These are phyloP conservation scores for Naganishia sp. DNA, from an alignment of 1,284 basidiomycete genomes.

Conservation along the genomic window DNA sequence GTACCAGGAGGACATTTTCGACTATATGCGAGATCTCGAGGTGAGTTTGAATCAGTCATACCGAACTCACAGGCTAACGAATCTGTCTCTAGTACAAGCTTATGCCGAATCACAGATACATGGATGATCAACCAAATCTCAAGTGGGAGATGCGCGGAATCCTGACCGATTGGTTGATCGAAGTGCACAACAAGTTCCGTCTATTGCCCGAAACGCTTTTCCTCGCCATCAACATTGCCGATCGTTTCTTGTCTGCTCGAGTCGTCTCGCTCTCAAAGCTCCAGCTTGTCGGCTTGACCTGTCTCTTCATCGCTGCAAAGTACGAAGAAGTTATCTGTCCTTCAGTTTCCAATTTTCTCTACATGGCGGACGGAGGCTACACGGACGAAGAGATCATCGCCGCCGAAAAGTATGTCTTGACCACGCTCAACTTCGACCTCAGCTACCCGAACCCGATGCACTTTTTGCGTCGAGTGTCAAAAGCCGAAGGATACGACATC, in stretches of 20 bases:
- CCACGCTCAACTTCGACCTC: conserved; percentile 88
- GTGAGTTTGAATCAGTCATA: conserved; percentile 48
- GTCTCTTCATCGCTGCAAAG: conserved; percentile 91
- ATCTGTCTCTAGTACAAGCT: conserved; percentile 63
- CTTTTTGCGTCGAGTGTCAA: conserved; percentile 86
- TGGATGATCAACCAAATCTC: conserved; percentile 85
- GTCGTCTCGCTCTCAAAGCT: conserved; percentile 89
- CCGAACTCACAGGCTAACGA: conserved; percentile 1
- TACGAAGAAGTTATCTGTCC: conserved; percentile 96
- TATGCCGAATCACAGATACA: conserved; percentile 85
- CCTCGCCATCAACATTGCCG: conserved; percentile 91
- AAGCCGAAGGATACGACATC: conserved; percentile 93
- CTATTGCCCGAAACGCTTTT: conserved; percentile 95
- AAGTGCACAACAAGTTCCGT: conserved; percentile 91
- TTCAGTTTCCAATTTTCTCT: conserved; percentile 80
- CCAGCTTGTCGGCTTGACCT: conserved; percentile 91
- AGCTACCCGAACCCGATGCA: conserved; percentile 92
- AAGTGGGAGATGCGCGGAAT: conserved; percentile 94
- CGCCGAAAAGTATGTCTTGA: conserved; percentile 90
- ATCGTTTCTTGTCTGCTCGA: conserved; percentile 89
- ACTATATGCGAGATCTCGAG: conserved; percentile 78
- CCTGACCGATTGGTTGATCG: conserved; percentile 95
- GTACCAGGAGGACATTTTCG: conserved; percentile 92
- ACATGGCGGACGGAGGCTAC: conserved; percentile 86
- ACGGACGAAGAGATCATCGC: conserved; percentile 83